Base-by-base conservation (phyloP, 1,139 yeast genomes). In the Taiozyma sp. region DNA sequence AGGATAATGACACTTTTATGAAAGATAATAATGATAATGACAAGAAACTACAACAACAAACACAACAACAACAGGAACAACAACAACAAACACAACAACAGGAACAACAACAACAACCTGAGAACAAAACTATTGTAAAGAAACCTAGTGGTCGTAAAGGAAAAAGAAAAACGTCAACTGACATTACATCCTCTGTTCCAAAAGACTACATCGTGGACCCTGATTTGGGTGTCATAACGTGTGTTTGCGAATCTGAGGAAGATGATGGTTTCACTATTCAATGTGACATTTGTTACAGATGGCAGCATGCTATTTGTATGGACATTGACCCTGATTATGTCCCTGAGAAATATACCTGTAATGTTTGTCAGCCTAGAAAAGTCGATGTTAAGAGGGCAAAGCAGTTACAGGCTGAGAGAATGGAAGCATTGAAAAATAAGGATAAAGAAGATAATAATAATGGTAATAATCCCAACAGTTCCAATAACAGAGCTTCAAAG, bases 261-360 rank as follows among this genome's bases (percentile, higher is more conserved):
- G 98, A 91, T 67, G 98, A 91, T 64, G 97, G 97, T 1, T 89
- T 88, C 66, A 90, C 97, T 1, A 87, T 91, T 54, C 97, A 90
- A 67, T 91, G 98, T 70, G 97, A 90, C 65, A 77, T 81, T 45
- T 91, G 98, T 67, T 85, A 80, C 67, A 80, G 96, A 55, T 91
- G 97, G 97, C 97, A 90, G 65, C 98, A 91, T 69, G 91, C 95
- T 44, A 75, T 81, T 26, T 91, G 98, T 68, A 89, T 88, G 80
- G 88, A 87, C 9, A 88, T 86, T 57, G 49, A 45, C 11, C 45
- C 48, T n/a, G 53, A 48, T 24, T 45, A 47, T 37, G 95, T 85
- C 0, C 97, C 97, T 0, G 96, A 88, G 55, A 83, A 82, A 50
- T 91, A 88, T 65, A 75, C 81, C 45, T 91, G 99, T 65, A 88